Evolutionary conservation across 805 yeast genomes (phyloP).

Genomic region (Starmera dryadoides): DNA sequence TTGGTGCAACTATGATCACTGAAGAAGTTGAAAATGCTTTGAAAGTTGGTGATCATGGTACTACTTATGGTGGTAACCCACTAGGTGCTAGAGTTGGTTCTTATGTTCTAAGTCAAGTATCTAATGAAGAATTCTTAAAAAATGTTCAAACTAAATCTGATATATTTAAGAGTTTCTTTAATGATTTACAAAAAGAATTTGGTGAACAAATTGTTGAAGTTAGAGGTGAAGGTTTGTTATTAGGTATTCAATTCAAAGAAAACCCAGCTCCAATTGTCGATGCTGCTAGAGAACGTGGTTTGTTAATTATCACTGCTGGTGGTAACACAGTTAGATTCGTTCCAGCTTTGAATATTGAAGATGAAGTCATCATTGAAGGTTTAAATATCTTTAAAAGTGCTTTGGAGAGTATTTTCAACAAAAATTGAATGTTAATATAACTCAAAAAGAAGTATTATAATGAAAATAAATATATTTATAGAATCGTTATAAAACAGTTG

Average conservation of each 20-base stretch:
- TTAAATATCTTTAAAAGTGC: conserved; percentile 59
- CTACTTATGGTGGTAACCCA: conserved; percentile 97
- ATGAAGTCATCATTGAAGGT: conserved; percentile 64
- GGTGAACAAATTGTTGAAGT: conserved; percentile 59
- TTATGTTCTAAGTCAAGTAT: conserved; percentile 65
- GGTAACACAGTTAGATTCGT: conserved; percentile 84
- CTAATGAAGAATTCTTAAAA: conserved; percentile 50
- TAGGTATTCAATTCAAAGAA: conserved; percentile 72
- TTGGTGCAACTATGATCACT: conserved; percentile 87
- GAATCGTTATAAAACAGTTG: not conserved
- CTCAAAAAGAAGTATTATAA: too few species aligned
- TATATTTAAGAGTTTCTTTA: conserved; percentile 43
- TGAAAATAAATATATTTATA: not conserved
- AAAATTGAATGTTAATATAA: too few species aligned
- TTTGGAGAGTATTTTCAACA: conserved; percentile 26
- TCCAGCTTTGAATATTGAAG: conserved; percentile 83
- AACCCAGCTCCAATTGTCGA: conserved; percentile 58
- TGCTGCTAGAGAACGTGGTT: conserved; percentile 70
- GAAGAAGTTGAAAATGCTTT: conserved; percentile 68
- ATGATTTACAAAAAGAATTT: conserved; percentile 42
- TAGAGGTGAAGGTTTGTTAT: conserved; percentile 83
- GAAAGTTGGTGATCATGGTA: conserved; percentile 93
- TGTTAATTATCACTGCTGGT: conserved; percentile 87
- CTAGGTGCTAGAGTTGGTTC: conserved; percentile 77
- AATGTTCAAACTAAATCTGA: conserved; percentile 57